A percentile compares a stretch with the other conserved stretches of the same genome.
phyloP scores from a whole-genome alignment of 2,329 filamentous ascomycete species.

The Mariannaea sp. region DNA sequence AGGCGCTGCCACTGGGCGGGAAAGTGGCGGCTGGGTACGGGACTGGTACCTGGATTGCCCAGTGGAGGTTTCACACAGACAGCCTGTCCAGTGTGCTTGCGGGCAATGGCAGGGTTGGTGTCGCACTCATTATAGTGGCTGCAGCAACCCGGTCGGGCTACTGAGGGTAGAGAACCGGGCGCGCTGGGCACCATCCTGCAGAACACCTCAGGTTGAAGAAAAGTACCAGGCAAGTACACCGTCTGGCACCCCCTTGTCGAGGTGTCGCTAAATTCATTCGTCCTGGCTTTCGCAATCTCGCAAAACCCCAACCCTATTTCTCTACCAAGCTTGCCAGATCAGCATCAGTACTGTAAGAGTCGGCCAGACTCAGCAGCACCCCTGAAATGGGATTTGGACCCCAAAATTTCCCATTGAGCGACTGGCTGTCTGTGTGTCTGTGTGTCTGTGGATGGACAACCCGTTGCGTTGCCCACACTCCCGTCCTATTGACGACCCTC shows the following conservation, averaged over 20 bases:
- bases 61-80: not conserved
- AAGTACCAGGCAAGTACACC: conserved; percentile 1
- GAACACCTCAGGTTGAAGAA: not conserved
- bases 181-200: too few relatives aligned
- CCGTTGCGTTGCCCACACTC: too few relatives aligned
- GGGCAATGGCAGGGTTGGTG: not conserved
- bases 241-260: not conserved
- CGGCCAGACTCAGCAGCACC: conserved; percentile 6
- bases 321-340: conserved; percentile 9
- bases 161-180: not conserved
- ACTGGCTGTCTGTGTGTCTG: not conserved
- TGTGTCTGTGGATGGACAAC: too few relatives aligned
- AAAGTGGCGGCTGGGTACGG: conserved; percentile 15
- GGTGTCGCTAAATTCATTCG: conserved; percentile 14
- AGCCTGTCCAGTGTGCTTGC: too few relatives aligned
- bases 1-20: conserved; percentile 24
- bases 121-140: not conserved
- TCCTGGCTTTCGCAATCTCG: conserved; percentile 20
- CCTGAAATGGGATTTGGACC: conserved; percentile 10
- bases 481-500: too few relatives aligned
- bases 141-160: not conserved
- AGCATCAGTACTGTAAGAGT: too few relatives aligned
- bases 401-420: not conserved
- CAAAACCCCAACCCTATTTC: conserved; percentile 21
- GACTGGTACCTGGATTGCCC: conserved; percentile 6